Percentiles rank a stretch among this genome's conserved stretches.
Conservation (phyloP, 352 stramenopile species). For the Phytophthora niederhauseri region DNA sequence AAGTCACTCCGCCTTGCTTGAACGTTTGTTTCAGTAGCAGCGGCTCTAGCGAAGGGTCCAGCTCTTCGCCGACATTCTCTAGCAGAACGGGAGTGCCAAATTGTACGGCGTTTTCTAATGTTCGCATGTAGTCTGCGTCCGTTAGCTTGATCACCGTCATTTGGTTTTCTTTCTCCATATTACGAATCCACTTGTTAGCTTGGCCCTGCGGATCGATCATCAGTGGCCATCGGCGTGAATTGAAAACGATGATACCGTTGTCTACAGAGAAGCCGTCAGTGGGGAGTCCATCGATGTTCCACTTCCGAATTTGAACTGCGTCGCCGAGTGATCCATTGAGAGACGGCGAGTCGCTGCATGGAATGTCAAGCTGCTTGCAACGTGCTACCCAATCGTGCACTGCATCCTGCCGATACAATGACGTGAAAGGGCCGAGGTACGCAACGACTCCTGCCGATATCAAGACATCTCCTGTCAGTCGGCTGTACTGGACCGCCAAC, state of each 20-base stretch:
- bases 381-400: conserved; percentile 79
- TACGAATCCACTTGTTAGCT: conserved; percentile 96
- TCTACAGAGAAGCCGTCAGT: conserved; percentile 95
- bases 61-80: conserved; percentile 93
- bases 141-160: conserved; percentile 95
- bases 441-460: conserved; percentile 93
- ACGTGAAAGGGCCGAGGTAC: conserved; percentile 95
- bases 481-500: conserved; percentile 83
- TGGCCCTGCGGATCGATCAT: conserved; percentile 97
- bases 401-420: conserved; percentile 80
- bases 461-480: conserved; percentile 93
- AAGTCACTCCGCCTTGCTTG: conserved; percentile 93
- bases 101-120: conserved; percentile 93
- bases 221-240: conserved; percentile 93
- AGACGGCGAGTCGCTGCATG: conserved; percentile 86
- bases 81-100: conserved; percentile 93
- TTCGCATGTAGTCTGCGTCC: conserved; percentile 93
- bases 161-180: conserved; percentile 92
- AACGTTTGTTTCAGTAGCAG: conserved; percentile 95
- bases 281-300: conserved; percentile 95
- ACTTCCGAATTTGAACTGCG: conserved; percentile 92
- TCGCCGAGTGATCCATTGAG: conserved; percentile 91
- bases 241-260: conserved; percentile 96
- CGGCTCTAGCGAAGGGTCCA: conserved; percentile 93
- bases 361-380: conserved; percentile 82